Percentiles rank a stretch among this genome's conserved stretches.
Conservation (phyloP, 2,329 filamentous ascomycete species). For the Trichoderma atrobrunneum region DNA sequence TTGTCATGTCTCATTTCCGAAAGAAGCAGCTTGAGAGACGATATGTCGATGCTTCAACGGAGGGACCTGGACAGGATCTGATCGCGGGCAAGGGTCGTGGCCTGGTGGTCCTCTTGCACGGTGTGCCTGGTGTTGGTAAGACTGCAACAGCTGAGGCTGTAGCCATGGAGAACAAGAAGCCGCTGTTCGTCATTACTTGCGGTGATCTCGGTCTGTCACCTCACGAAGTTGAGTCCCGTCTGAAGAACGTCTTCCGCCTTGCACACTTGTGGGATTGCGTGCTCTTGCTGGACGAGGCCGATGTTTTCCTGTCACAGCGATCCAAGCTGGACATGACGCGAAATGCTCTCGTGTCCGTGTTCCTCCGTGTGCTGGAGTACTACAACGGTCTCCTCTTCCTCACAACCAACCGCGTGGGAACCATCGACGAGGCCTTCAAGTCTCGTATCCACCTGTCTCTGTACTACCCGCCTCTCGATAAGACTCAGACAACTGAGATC, state of each 20-base stretch:
- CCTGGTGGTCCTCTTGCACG: constrained; percentile 45
- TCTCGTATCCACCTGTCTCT: constrained; percentile 46
- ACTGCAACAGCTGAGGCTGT: constrained; percentile 46
- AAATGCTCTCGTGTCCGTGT: constrained; percentile 42
- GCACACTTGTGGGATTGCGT: constrained; percentile 41
- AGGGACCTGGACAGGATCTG: constrained; percentile 34
- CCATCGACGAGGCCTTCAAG: constrained; percentile 49
- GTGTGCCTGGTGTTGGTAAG: constrained; percentile 49
- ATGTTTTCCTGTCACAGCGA: constrained; percentile 35
- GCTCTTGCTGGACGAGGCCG: constrained; percentile 38
- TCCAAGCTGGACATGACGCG: constrained; percentile 32
- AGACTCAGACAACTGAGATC: constrained; percentile 39
- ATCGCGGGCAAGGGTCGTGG: constrained; percentile 46
- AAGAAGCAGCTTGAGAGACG: constrained; percentile 37
- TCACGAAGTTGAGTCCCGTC: constrained; percentile 38
- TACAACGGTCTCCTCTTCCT: constrained; percentile 48
- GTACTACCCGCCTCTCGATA: constrained; percentile 42
- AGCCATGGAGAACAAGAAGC: constrained; percentile 41
- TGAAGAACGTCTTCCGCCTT: constrained; percentile 43
- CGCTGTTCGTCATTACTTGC: constrained; percentile 49
- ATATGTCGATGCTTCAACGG: constrained; percentile 29
- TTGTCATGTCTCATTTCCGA: constrained; percentile 43
- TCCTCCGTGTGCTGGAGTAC: constrained; percentile 47
- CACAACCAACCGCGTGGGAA: constrained; percentile 50
- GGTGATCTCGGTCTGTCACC: constrained; percentile 46